These are phyloP conservation scores for Streptanthus diversifolius DNA, from an alignment of 345 rosid genomes.

Conservation along the genomic window DNA sequence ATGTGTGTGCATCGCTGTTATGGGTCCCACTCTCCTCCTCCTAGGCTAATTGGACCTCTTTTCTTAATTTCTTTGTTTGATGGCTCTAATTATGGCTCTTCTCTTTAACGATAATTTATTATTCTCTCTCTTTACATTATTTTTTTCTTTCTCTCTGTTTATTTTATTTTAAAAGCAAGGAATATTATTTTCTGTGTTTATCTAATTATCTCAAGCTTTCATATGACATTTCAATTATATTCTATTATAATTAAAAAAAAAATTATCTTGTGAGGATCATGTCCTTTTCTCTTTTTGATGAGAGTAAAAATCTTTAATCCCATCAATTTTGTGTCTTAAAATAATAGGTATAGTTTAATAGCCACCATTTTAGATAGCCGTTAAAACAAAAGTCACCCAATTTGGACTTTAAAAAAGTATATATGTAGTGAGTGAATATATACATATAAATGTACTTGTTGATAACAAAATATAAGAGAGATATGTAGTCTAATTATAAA, in stretches of 20 bases:
- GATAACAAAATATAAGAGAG: no score
- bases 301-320: neutral
- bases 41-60: neutral
- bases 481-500: no score
- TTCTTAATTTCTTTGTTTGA: neutral
- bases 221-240: neutral
- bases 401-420: neutral
- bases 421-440: no score
- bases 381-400: neutral
- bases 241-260: neutral
- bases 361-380: constrained; percentile 31
- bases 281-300: neutral
- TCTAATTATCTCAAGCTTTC: neutral
- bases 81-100: constrained; percentile 16
- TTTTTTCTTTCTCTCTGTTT: neutral
- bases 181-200: neutral
- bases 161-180: neutral
- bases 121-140: neutral
- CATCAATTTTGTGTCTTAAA: neutral
- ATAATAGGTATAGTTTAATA: neutral
- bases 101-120: constrained; percentile 15
- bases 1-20: constrained; percentile 23
- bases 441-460: no score
- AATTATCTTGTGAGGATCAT: constrained; percentile 17
- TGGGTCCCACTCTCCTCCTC: neutral